phyloP scores from a whole-genome alignment of 202 grass and related monocot genomes.

The Dendrocalamus latiflorus region DNA sequence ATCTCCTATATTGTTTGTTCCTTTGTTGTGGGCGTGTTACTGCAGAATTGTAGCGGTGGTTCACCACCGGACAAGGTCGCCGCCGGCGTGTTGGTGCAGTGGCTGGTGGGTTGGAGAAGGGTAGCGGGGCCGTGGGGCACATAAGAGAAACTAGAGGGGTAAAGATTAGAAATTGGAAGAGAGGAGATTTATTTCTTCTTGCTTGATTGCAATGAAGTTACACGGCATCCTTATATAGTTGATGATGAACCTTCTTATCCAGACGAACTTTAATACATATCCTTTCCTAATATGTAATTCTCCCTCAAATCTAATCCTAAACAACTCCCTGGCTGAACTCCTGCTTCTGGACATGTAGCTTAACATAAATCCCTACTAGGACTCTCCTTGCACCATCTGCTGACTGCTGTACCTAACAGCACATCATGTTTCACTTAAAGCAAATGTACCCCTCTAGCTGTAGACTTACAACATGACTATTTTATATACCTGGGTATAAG shows the following conservation, averaged over 20 bases:
- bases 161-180: background rate
- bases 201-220: background rate
- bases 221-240: background rate
- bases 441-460: background rate
- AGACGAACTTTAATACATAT: background rate
- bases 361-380: background rate
- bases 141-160: background rate
- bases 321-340: background rate
- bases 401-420: too few relatives aligned
- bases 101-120: too few relatives aligned
- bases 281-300: background rate
- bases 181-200: background rate
- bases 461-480: slow-evolving; percentile 19
- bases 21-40: too few relatives aligned
- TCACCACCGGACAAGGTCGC: too few relatives aligned
- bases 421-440: background rate
- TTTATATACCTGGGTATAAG: background rate
- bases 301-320: background rate
- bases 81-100: too few relatives aligned
- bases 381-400: background rate
- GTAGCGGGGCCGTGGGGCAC: too few relatives aligned
- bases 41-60: too few relatives aligned
- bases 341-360: background rate
- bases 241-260: background rate
- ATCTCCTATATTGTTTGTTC: background rate